Percentiles rank a stretch among this genome's conserved stretches.
These are phyloP conservation scores for Chytriomyces confervae DNA, from an alignment of 192 early-diverging fungal species.

Conservation along the genomic window DNA sequence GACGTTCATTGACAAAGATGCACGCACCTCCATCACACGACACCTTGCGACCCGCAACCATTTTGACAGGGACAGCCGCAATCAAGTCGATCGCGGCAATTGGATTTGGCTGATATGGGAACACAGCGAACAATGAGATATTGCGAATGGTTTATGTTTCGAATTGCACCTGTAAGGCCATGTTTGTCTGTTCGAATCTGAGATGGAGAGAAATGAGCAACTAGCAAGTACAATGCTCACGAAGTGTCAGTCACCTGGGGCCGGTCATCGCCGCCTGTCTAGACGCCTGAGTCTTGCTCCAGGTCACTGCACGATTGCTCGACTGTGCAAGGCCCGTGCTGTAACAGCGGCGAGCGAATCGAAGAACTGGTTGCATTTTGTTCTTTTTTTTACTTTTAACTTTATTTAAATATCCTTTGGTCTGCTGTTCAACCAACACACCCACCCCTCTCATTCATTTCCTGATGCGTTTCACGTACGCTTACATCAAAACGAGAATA, in stretches of 20 bases:
- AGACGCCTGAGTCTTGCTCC: constrained; percentile 78
- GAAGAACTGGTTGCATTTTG: too few species aligned
- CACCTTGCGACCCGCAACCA: constrained; percentile 74
- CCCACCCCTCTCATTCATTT: too few species aligned
- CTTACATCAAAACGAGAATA: too few species aligned
- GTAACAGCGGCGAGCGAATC: background rate
- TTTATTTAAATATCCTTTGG: too few species aligned
- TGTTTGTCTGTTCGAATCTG: constrained; percentile 83
- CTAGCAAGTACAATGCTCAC: background rate
- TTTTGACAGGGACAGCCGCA: constrained; percentile 82
- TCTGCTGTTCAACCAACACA: too few species aligned
- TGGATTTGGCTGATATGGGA: constrained; percentile 74
- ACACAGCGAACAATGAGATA: background rate
- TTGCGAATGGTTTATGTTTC: background rate
- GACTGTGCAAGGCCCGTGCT: constrained; percentile 61
- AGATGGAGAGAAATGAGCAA: background rate
- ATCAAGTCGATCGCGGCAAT: constrained; percentile 92
- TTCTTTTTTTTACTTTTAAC: too few species aligned
- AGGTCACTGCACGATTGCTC: constrained; percentile 72
- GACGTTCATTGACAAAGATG: background rate
- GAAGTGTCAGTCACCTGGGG: constrained; percentile 55
- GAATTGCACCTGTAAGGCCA: constrained; percentile 70
- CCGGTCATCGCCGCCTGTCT: constrained; percentile 73
- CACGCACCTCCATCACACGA: constrained; percentile 84
- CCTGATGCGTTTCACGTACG: too few species aligned